A percentile compares a stretch with the other conserved stretches of the same genome.
Conservation (phyloP, 1,139 yeast genomes). For the Meyerozyma sp. region DNA sequence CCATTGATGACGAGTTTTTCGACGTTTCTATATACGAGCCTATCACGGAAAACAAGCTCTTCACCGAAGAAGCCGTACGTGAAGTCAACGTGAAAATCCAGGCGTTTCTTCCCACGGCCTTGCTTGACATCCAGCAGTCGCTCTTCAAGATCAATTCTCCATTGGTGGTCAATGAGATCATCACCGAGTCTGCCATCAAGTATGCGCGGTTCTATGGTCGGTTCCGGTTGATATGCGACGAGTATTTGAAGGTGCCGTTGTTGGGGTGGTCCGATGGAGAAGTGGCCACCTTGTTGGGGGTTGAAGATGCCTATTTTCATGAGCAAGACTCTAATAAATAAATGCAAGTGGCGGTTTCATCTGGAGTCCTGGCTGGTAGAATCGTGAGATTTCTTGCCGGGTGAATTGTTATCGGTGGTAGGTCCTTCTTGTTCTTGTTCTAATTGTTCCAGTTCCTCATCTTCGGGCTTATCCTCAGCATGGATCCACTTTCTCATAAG, state of each 20-base stretch:
- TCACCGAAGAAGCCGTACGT: conserved; percentile 37
- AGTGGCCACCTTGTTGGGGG: conserved; percentile 61
- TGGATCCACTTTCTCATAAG: conserved; percentile 62
- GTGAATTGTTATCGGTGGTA: neutral
- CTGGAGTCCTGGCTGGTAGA: neutral
- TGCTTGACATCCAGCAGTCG: conserved; percentile 56
- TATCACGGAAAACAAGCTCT: conserved; percentile 56
- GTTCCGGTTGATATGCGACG: conserved; percentile 33
- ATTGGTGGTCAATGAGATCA: conserved; percentile 49
- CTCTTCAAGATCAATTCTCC: conserved; percentile 62
- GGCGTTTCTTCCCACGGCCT: conserved; percentile 52
- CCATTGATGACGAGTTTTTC: conserved; percentile 50
- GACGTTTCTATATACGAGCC: conserved; percentile 58
- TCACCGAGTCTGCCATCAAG: conserved; percentile 40
- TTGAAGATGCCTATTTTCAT: conserved; percentile 31
- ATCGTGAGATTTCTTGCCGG: neutral
- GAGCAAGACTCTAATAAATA: neutral
- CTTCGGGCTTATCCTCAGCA: conserved; percentile 21
- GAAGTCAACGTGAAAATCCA: conserved; percentile 41
- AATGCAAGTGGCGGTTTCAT: neutral
- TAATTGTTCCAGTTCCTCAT: neutral
- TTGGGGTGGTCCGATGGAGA: conserved; percentile 54
- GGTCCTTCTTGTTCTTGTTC: neutral
- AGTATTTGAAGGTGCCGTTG: conserved; percentile 32
- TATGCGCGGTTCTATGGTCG: conserved; percentile 51